Base-by-base conservation (phyloP, 306 rosid genomes). In the Psophocarpus tetragonolobus region DNA sequence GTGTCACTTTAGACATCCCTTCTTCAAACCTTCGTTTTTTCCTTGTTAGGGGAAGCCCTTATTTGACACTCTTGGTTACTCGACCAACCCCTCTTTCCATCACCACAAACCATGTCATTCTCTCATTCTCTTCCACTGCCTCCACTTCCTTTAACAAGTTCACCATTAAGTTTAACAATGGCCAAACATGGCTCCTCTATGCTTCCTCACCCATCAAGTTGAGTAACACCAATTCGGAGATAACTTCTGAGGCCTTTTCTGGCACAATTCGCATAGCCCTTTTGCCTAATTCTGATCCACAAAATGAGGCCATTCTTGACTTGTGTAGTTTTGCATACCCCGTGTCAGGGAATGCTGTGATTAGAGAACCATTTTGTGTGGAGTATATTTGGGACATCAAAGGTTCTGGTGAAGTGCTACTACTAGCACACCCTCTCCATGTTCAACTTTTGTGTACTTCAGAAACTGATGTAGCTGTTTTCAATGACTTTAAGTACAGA, bases 351-450 rank as follows among this genome's bases (percentile, higher is more conserved):
- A 80, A 81, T 26, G 92, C 50, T 39, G 45, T 39, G 14, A 39
- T 89, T n/a, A 77, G 82, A 1, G 79, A 82, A 85, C 96, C 94
- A 1, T 94, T 83, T 41, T 6, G 21, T 73, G 72, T 92, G 80
- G 91, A 88, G 62, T 94, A 94, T 48, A 89, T 78, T 64, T 94
- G 96, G 96, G 92, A 88, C 56, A 92, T 82, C 83, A 85, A 73
- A 45, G 95, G 97, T 0, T 87, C 84, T 64, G 97, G 90, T 0
- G 91, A 90, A 41, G 72, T 94, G 86, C 71, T 92, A 10, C 74
- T 94, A 77, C 77, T 94, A 5, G 97, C 98, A 5, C 98, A 94
- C 76, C 97, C 97, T 78, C 87, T 94, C 2, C 98, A 94, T 87
- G 74, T 90, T 35, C 72, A 80, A 18, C 88, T 94, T 3, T 44